phyloP scores from a whole-genome alignment of 2,329 filamentous ascomycete genomes.

The Fusarium graminum region DNA sequence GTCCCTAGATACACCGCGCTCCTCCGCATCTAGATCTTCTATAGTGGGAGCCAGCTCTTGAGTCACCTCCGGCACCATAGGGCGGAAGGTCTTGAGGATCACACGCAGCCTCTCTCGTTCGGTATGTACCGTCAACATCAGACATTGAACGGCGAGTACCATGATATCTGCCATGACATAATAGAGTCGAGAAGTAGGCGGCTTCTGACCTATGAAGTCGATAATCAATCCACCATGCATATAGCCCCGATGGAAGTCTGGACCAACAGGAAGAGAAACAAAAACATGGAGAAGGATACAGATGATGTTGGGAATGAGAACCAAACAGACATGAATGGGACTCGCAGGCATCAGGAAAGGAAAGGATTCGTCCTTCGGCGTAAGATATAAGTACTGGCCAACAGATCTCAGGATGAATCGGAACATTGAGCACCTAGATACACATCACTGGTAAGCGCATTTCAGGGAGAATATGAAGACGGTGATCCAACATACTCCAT shows the following conservation, averaged over 20 bases:
- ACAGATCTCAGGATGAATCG: slow-evolving; percentile 70
- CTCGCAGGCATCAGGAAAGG: slow-evolving; percentile 68
- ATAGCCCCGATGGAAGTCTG: slow-evolving; percentile 73
- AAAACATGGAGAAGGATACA: slow-evolving; percentile 73
- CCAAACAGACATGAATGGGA: slow-evolving; percentile 68
- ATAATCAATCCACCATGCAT: slow-evolving; percentile 76
- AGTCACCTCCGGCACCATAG: slow-evolving; percentile 50
- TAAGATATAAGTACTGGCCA: slow-evolving; percentile 73
- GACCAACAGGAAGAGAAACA: slow-evolving; percentile 66
- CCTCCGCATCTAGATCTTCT: slow-evolving; percentile 69
- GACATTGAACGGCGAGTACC: slow-evolving; percentile 69
- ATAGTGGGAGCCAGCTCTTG: slow-evolving; percentile 50
- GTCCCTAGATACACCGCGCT: slow-evolving; percentile 64
- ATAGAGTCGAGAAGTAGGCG: slow-evolving; percentile 68
- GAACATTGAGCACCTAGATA: slow-evolving; percentile 72
- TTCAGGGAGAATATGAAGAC: slow-evolving; percentile 4
- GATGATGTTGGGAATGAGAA: slow-evolving; percentile 69
- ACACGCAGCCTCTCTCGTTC: slow-evolving; percentile 70
- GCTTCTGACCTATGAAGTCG: slow-evolving; percentile 76
- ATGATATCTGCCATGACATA: slow-evolving; percentile 69
- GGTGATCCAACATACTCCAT: slow-evolving; percentile 69
- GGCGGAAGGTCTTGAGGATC: slow-evolving; percentile 58
- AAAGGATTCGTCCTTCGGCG: slow-evolving; percentile 70
- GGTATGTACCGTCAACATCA: slow-evolving; percentile 74
- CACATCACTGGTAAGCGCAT: slow-evolving; percentile 33